Percentiles rank a stretch among this genome's conserved stretches.
These are phyloP conservation scores for Torulaspora pretoriensis DNA, from an alignment of 1,139 yeast genomes.

Conservation along the genomic window DNA sequence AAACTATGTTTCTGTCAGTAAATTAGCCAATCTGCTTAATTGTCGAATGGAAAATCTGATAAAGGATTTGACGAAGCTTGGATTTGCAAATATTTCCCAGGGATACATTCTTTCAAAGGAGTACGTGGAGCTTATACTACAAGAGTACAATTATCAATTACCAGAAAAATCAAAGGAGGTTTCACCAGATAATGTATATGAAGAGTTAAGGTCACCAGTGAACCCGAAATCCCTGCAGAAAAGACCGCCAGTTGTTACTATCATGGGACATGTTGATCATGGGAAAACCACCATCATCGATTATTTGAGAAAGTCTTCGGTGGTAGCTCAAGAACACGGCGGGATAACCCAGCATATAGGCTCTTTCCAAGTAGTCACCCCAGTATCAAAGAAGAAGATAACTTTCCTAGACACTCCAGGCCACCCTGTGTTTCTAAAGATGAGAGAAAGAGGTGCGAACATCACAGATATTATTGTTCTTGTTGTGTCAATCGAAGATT, in stretches of 20 bases:
- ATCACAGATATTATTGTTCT: constrained; percentile 87
- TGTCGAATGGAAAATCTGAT: constrained; percentile 61
- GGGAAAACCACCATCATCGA: constrained; percentile 95
- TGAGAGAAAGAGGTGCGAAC: constrained; percentile 95
- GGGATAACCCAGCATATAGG: constrained; percentile 99
- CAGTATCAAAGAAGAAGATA: constrained; percentile 66
- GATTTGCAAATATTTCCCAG: constrained; percentile 70
- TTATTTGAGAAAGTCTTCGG: constrained; percentile 72
- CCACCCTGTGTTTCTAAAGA: constrained; percentile 91
- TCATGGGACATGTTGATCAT: constrained; percentile 99
- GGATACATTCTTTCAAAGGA: constrained; percentile 82
- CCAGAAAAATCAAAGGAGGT: constrained; percentile 36
- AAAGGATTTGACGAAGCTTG: constrained; percentile 57
- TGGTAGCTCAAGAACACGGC: constrained; percentile 84
- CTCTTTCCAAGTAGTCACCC: constrained; percentile 83
- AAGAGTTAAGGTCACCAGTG: constrained; percentile 40
- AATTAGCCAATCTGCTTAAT: constrained; percentile 66
- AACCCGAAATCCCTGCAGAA: constrained; percentile 49
- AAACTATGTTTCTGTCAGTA: constrained; percentile 67
- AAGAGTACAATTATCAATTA: constrained; percentile 77
- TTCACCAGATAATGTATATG: constrained; percentile 49
- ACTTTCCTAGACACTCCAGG: constrained; percentile 98
- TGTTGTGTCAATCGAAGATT: constrained; percentile 98
- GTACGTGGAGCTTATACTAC: constrained; percentile 80
- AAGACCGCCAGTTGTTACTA: constrained; percentile 92